Conservation (phyloP, 768 basidiomycete species). For the Mycena indigotica region DNA sequence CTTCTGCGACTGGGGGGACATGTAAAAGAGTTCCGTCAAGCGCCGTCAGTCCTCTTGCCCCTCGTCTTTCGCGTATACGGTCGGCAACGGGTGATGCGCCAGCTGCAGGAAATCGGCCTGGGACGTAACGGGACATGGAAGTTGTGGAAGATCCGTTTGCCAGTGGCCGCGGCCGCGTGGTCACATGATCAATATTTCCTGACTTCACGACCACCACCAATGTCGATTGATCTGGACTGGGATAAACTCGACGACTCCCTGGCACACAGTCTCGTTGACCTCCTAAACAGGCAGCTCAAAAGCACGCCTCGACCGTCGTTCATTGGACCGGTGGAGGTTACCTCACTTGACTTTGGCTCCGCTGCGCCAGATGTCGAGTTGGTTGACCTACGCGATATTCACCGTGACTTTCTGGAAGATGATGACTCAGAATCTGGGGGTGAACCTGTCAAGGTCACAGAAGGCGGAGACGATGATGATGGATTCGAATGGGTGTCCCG, state of each 20-base stretch:
- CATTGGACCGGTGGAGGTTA: slow-evolving; percentile 89
- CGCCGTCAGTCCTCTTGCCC: slow-evolving; percentile 49
- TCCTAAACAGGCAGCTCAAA: slow-evolving; percentile 79
- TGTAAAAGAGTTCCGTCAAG: slow-evolving; percentile 54
- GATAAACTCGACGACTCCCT: slow-evolving; percentile 73
- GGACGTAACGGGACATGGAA: slow-evolving; percentile 41
- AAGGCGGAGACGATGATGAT: slow-evolving; percentile 66
- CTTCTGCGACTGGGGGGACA: slow-evolving; percentile 49
- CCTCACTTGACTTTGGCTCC: slow-evolving; percentile 86
- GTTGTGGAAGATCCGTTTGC: not conserved
- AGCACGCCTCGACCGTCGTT: slow-evolving; percentile 82
- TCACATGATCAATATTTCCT: not conserved
- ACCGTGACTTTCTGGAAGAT: slow-evolving; percentile 90
- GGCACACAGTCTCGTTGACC: slow-evolving; percentile 63
- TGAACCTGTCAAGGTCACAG: slow-evolving; percentile 54
- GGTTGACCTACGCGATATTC: slow-evolving; percentile 90
- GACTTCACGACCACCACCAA: slow-evolving; percentile 29
- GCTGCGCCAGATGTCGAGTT: slow-evolving; percentile 83
- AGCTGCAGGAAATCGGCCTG: slow-evolving; percentile 46
- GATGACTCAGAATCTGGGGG: slow-evolving; percentile 61
- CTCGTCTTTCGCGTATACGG: slow-evolving; percentile 51
- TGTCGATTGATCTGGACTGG: slow-evolving; percentile 99
- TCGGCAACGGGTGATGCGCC: slow-evolving; percentile 49
- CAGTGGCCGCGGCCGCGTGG: not conserved
- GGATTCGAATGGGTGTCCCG: slow-evolving; percentile 83